Evolutionary conservation across 1,139 yeast species (phyloP).

Genomic region (Candida sp.): DNA sequence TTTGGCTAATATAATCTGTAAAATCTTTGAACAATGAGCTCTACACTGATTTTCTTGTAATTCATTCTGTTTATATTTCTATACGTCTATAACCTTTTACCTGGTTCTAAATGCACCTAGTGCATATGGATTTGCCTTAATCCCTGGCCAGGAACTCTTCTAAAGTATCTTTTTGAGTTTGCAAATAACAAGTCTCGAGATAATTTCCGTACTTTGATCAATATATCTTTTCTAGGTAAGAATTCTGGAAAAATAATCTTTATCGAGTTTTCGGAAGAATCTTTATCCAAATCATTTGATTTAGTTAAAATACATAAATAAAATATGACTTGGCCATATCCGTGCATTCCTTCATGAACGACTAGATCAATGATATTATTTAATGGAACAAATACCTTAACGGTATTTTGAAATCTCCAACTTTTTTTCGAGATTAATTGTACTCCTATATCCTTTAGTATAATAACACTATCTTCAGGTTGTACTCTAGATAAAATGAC

Average conservation of each 20-base stretch:
- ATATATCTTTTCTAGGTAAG: conserved; percentile 41
- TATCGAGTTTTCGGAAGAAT: conserved; percentile 25
- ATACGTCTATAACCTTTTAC: neutral
- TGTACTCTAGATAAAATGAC: conserved; percentile 17
- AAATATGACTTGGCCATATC: conserved; percentile 57
- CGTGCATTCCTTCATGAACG: conserved; percentile 66
- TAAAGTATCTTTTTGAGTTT: conserved; percentile 30
- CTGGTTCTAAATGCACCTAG: neutral
- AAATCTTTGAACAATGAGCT: too few species aligned
- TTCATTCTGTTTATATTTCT: neutral
- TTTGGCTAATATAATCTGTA: too few species aligned
- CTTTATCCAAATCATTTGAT: conserved; percentile 13
- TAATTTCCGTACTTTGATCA: conserved; percentile 37
- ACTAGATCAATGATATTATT: conserved; percentile 55
- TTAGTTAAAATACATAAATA: conserved; percentile 57
- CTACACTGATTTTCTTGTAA: too few species aligned
- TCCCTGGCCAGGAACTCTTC: conserved; percentile 46
- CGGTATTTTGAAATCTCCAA: conserved; percentile 24
- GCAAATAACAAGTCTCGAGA: conserved; percentile 40
- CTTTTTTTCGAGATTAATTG: conserved; percentile 24
- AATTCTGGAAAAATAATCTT: conserved; percentile 50
- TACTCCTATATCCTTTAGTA: conserved; percentile 37
- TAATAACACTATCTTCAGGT: conserved; percentile 29
- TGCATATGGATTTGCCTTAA: conserved; percentile 12
- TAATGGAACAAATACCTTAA: conserved; percentile 45